These are phyloP conservation scores for Amphichorda felina DNA, from an alignment of 2,329 filamentous ascomycete species.

Conservation along the genomic window DNA sequence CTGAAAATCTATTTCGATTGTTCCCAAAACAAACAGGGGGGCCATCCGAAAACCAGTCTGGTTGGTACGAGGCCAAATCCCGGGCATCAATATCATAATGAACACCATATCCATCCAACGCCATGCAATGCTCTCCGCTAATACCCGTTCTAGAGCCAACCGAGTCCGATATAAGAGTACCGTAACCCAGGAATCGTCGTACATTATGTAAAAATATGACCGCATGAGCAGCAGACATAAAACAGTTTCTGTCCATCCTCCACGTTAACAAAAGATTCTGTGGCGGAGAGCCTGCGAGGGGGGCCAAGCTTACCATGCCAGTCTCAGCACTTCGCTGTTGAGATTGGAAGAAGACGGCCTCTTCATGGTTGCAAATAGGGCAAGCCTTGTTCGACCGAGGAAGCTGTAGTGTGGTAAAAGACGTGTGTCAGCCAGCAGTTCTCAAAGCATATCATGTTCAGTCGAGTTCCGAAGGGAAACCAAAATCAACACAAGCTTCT, in stretches of 20 bases:
- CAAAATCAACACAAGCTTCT: too few relatives aligned
- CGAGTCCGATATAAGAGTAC: too few relatives aligned
- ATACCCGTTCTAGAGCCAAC: not conserved
- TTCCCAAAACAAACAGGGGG: too few relatives aligned
- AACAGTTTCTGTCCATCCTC: conserved; percentile 60
- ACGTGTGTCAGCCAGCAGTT: conserved; percentile 30
- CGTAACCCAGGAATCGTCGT: not conserved
- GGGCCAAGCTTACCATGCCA: conserved; percentile 68
- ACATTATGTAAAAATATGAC: conserved; percentile 52
- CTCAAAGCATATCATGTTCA: conserved; percentile 4
- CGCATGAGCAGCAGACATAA: conserved; percentile 89
- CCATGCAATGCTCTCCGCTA: not conserved
- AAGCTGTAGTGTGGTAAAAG: conserved; percentile 59
- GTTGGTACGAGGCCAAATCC: too few relatives aligned
- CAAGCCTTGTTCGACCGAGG: conserved; percentile 80
- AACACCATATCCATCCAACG: too few relatives aligned
- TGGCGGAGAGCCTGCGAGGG: conserved; percentile 2
- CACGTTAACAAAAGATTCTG: conserved; percentile 6
- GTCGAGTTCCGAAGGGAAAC: too few relatives aligned
- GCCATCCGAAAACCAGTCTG: too few relatives aligned
- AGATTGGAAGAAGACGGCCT: conserved; percentile 98
- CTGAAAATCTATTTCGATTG: too few relatives aligned
- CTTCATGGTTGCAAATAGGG: conserved; percentile 71
- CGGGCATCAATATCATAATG: too few relatives aligned
- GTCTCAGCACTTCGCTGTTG: conserved; percentile 95